Evolutionary conservation across 495 filamentous ascomycete species (phyloP), one percentile per base, ranked within the genome.

Genomic region (Hyaloscypha variabilis): DNA sequence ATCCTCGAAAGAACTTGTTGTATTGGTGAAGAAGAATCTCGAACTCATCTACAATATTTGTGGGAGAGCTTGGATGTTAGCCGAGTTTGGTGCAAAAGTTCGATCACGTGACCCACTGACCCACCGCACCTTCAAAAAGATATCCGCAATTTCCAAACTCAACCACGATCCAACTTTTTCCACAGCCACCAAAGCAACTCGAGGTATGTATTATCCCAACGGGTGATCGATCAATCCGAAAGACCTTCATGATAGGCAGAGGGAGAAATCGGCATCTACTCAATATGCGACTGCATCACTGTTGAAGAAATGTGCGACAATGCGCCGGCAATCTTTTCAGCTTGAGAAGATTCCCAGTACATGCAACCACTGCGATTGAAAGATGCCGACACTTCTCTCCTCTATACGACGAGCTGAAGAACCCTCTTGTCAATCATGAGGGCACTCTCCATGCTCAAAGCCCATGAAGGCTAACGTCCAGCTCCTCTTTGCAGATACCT

Each of bases 401-500:
- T 84, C 85, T 81, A 82, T 79, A 78, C 86, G 85, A 81, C 86
- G 91, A 92, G 92, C 91, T 89, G 90, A 90, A 94, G 91, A 96
- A 94, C 92, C 93, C 90, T 92, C 73, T 84, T 69, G 68, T 65
- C 66, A 71, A 72, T 75, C 78, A 82, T 76, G 80, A 85, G 92
- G 92, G 92, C 91, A 96, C 92, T 95, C 92, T 96, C 91, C 89
- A 83, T 81, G 91, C 91, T 94, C 88, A 79, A 79, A 88, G 89
- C 89, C 85, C 87, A 82, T 88, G 84, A 88, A 89, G 89, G 90
- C 92, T 96, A 89, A 94, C 85, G 67, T 70, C 67, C 62, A 60
- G 66, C 64, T 72, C 66, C 63, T 69, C 75, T n/a, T n/a, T n/a
- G n/a, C 78, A 93, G 91, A 92, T 90, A 92, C 89, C 89, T 93